These are phyloP conservation scores for Mortierella sp. DNA, from an alignment of 371 early-diverging fungal genomes.

Conservation along the genomic window DNA sequence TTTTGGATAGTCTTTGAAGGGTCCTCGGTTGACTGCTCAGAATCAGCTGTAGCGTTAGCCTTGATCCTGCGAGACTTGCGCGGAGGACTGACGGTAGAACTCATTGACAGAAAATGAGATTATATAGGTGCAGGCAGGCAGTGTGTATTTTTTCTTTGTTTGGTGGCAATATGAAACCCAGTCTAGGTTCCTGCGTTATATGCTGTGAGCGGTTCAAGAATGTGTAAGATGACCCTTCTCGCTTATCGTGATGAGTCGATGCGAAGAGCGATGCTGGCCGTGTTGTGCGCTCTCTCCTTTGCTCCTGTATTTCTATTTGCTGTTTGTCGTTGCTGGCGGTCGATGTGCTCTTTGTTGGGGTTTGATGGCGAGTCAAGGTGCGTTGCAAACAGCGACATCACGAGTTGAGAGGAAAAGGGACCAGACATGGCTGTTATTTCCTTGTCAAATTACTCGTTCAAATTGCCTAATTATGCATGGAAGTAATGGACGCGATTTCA, in stretches of 20 bases:
- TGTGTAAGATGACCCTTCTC: background rate
- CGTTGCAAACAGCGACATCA: background rate
- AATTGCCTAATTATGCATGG: background rate
- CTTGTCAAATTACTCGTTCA: background rate
- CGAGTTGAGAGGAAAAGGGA: background rate
- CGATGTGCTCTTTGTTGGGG: background rate
- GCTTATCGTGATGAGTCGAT: background rate
- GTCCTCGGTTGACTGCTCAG: background rate
- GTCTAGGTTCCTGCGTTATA: background rate
- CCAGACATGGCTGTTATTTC: background rate
- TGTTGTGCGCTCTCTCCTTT: too few species aligned
- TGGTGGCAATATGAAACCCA: background rate
- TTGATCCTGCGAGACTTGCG: constrained; percentile 8
- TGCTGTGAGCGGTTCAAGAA: background rate
- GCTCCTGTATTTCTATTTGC: too few species aligned
- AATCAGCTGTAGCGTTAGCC: background rate
- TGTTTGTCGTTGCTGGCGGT: too few species aligned
- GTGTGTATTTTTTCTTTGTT: background rate
- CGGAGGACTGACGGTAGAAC: background rate
- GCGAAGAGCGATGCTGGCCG: background rate
- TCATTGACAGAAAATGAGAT: background rate
- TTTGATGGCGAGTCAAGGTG: background rate
- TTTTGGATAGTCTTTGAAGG: constrained; percentile 18
- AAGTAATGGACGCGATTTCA: background rate
- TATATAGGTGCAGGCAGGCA: background rate